phyloP scores from a whole-genome alignment of 78 protist genomes.

The Speleostelium caveatum region DNA sequence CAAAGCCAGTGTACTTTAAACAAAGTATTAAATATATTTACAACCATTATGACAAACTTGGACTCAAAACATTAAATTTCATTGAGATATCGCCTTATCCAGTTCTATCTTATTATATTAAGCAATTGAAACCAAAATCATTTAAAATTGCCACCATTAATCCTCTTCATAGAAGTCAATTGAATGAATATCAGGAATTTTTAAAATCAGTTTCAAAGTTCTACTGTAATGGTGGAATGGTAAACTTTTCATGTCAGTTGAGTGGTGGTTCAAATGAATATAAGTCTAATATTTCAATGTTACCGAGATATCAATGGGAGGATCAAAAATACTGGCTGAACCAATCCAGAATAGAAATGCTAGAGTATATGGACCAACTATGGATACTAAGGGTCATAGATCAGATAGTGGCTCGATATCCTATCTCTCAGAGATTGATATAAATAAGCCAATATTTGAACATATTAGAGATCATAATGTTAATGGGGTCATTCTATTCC shows the following conservation, averaged over 20 bases:
- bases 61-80: constrained; percentile 5
- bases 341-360: not conserved
- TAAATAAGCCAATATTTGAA: not conserved
- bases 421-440: too few species aligned
- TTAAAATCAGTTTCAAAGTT: not conserved
- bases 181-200: not conserved
- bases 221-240: not conserved
- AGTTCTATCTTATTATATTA: constrained; percentile 4
- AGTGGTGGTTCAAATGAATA: not conserved
- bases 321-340: not conserved
- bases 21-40: constrained; percentile 25
- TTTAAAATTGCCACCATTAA: not conserved
- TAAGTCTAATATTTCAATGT: too few species aligned
- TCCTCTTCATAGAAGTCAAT: constrained; percentile 4
- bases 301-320: constrained; percentile 31
- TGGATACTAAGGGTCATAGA: not conserved
- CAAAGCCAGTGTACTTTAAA: constrained; percentile 26
- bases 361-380: not conserved
- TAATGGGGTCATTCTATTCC: not conserved
- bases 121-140: not conserved
- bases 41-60: not conserved
- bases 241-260: too few species aligned
- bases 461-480: not conserved
- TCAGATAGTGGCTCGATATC: not conserved
- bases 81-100: constrained; percentile 68